Evolutionary conservation across 768 basidiomycete species (phyloP).

Genomic region (Chalciporus sphaerocephalus): DNA sequence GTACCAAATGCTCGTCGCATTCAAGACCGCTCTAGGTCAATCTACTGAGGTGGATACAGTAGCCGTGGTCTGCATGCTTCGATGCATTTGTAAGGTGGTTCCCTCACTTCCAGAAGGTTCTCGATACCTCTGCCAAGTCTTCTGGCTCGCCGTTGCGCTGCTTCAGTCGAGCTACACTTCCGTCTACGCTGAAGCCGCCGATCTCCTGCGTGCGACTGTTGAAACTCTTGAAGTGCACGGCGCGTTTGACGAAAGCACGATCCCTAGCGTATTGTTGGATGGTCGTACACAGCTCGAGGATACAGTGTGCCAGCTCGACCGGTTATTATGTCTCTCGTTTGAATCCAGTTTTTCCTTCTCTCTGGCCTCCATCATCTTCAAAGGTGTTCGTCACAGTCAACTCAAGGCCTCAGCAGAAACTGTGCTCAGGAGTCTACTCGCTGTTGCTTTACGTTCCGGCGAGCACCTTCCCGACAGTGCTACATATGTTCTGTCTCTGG

Average conservation of each 20-base stretch:
- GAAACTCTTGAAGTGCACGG: slow-evolving; percentile 61
- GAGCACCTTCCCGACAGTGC: slow-evolving; percentile 36
- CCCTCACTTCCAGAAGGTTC: slow-evolving; percentile 65
- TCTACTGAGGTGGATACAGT: slow-evolving; percentile 66
- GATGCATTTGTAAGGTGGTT: slow-evolving; percentile 76
- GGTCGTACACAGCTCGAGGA: slow-evolving; percentile 63
- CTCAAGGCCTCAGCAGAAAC: slow-evolving; percentile 59
- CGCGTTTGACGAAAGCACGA: slow-evolving; percentile 49
- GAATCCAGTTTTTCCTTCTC: slow-evolving; percentile 77
- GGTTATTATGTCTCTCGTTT: slow-evolving; percentile 70
- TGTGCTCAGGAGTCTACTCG: slow-evolving; percentile 58
- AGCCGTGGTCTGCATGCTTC: slow-evolving; percentile 82
- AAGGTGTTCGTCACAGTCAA: slow-evolving; percentile 69
- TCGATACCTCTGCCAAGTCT: slow-evolving; percentile 67
- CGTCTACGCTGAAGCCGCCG: slow-evolving; percentile 65
- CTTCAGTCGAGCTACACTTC: slow-evolving; percentile 72
- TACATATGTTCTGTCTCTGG: slow-evolving; percentile 45
- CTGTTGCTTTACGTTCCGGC: slow-evolving; percentile 50
- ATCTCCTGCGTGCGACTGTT: slow-evolving; percentile 61
- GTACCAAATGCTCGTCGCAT: slow-evolving; percentile 89
- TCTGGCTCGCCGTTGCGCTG: slow-evolving; percentile 86
- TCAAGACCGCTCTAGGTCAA: slow-evolving; percentile 65
- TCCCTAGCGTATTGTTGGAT: slow-evolving; percentile 58
- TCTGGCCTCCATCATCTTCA: slow-evolving; percentile 78
- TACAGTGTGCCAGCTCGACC: slow-evolving; percentile 66